Evolutionary conservation across 1,139 yeast species (phyloP).

Genomic region (Sugiyamaella castrensis): DNA sequence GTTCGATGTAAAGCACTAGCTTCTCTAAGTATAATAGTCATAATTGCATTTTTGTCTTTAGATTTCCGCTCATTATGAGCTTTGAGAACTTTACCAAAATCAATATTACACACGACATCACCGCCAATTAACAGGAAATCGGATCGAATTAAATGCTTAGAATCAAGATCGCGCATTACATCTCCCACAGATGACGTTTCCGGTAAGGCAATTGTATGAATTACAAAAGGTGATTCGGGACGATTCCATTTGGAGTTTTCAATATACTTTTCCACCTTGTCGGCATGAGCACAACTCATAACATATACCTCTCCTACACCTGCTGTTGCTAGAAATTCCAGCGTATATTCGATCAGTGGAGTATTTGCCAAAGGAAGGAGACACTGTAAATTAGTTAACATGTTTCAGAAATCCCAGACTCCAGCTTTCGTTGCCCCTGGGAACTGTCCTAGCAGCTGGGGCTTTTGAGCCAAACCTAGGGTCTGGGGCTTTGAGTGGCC

Average conservation of each 20-base stretch:
- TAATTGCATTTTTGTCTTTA: constrained; percentile 80
- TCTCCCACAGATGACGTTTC: constrained; percentile 94
- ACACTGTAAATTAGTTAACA: constrained; percentile 44
- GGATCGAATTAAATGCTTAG: constrained; percentile 80
- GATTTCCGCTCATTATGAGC: constrained; percentile 70
- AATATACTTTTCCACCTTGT: constrained; percentile 77
- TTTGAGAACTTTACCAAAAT: constrained; percentile 67
- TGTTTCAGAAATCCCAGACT: too few species aligned
- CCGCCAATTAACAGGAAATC: constrained; percentile 91
- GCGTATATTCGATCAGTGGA: constrained; percentile 90
- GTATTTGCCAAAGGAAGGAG: constrained; percentile 86
- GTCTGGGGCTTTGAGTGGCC: too few species aligned
- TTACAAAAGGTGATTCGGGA: constrained; percentile 72
- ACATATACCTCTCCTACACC: constrained; percentile 86
- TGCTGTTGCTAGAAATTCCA: constrained; percentile 89
- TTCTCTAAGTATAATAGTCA: constrained; percentile 87
- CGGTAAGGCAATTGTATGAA: constrained; percentile 76
- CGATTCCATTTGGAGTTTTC: constrained; percentile 76
- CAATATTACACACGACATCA: constrained; percentile 89
- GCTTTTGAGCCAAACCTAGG: too few species aligned
- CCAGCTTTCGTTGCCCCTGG: too few species aligned
- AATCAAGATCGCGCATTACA: constrained; percentile 93
- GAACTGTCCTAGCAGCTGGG: too few species aligned
- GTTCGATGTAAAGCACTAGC: constrained; percentile 87
- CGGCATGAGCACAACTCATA: constrained; percentile 89